Evolutionary conservation across 768 basidiomycete species (phyloP), one percentile per base, ranked within the genome.

Genomic region (Fomitopsis serialis): DNA sequence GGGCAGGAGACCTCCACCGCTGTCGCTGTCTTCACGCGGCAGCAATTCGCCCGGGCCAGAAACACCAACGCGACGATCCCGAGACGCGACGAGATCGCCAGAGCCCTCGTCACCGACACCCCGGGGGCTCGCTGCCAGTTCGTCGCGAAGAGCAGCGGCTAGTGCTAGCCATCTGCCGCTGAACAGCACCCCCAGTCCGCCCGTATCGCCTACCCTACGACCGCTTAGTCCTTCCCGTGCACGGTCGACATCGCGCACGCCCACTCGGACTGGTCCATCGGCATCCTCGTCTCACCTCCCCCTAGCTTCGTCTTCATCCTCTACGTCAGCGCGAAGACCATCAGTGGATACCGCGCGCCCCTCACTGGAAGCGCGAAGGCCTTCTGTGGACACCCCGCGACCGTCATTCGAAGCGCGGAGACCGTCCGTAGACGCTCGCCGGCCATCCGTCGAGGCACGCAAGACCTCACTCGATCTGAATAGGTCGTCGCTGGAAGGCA

Each of bases 271-370:
- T 25, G 60, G 76, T 19, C 64, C 72, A 6, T 80, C 83, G 2
- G 60, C 74, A 5, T 82, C 84, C 3, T 66, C 78, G 2, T 75
- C 80, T 2, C 76, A 79, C 58, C 68, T 81, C 48, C 77, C 78
- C n/a, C 66, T 77, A 9, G 65, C 60, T 27, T 60, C 65, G 7
- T 57, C 67, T 10, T 61, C 61, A 34, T 60, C 75, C 12, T 64
- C 71, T 3, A 53, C 65, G 23, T 48, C 65, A 8, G 32, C 70
- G 36, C 68, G 70, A 35, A 67, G 71, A 50, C 61, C 74, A 23
- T 75, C 76, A n/a, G 48, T 62, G 21, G 63, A 61, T 53, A 48
- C 47, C 29, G 53, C 51, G 25, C 58, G 55, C 2, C 51, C 53
- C 8, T 56, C 56, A 2, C 2, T 54, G 5, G 56, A 57, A 8